Evolutionary conservation across 805 yeast species (phyloP), one percentile per base, ranked within the genome.

Genomic region (Ogataea wickerhamii): DNA sequence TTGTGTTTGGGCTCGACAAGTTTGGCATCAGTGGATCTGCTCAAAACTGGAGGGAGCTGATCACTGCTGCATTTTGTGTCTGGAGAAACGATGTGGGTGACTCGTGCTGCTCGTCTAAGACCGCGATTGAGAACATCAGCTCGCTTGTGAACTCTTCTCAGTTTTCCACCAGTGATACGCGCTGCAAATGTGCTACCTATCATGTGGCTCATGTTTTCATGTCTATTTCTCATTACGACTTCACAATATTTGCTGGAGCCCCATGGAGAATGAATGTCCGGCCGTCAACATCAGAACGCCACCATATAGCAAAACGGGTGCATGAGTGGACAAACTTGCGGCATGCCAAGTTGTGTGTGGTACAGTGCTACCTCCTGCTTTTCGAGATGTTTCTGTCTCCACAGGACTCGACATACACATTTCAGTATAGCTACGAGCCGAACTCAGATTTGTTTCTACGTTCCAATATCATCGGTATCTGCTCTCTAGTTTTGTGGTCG

Each of bases 181-280:
- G 79, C 33, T 81, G 86, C 57, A 77, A 76, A 44, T 71, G 77
- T 41, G 80, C 87, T 0, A 74, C 80, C 37, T 82, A 78, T 58
- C 89, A 86, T 53, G 68, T 83, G 64, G 78, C 86, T 1, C 89
- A 83, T 53, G 76, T 84, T 12, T 74, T 79, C 31, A 73, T 86
- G 55, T 76, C 85, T 36, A 72, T 82, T 20, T 80, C 84, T 39
- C 87, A 84, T 45, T 80, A 83, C 58, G 95, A 87, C 58, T 76
- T 84, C 40, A 83, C 83, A 37, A 80, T 84, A 4, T 81, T 69
- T 57, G 81, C 89, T 2, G 96, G 96, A 1, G 84, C 87, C 6
- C 93, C 93, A 1, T 76, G 82, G 63, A 73, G 88, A 51, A 80
- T 83, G 80, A 83, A 76, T 51, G 87, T 80, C 24, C 67, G 66